Evolutionary conservation across 768 basidiomycete species (phyloP).

Genomic region (Mycena leptocephala): DNA sequence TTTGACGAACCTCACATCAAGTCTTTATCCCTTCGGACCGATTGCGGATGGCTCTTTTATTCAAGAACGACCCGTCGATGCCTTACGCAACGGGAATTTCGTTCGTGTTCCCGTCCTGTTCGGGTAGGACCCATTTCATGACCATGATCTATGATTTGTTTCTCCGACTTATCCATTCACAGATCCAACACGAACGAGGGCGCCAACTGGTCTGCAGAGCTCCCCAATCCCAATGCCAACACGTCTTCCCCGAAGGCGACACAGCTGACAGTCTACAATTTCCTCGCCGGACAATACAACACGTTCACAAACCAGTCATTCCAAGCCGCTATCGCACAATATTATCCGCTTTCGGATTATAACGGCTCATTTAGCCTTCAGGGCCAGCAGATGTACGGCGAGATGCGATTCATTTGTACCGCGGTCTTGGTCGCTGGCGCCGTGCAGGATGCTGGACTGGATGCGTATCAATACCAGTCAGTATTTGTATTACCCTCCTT

Average conservation of each 20-base stretch:
- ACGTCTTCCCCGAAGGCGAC: conserved; percentile 57
- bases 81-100: conserved; percentile 56
- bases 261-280: conserved; percentile 57
- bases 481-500: background rate
- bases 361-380: conserved; percentile 54
- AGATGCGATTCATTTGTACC: conserved; percentile 60
- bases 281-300: conserved; percentile 56
- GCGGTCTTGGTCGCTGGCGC: conserved; percentile 54
- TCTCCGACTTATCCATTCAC: background rate
- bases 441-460: conserved; percentile 31
- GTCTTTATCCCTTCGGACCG: conserved; percentile 58
- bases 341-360: conserved; percentile 55
- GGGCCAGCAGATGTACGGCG: conserved; percentile 64
- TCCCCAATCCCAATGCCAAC: conserved; percentile 54
- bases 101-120: conserved; percentile 58
- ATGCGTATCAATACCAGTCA: conserved; percentile 57
- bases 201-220: conserved; percentile 56
- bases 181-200: conserved; percentile 63
- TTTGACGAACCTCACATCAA: conserved; percentile 48
- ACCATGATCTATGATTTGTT: background rate
- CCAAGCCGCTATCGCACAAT: conserved; percentile 41
- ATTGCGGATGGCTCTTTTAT: conserved; percentile 55
- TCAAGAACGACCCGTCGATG: conserved; percentile 55
- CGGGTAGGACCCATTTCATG: conserved; percentile 44
- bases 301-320: conserved; percentile 50